These are phyloP conservation scores for Kalmanozyma brasiliensis DNA, from an alignment of 1,284 basidiomycete species.

Conservation along the genomic window DNA sequence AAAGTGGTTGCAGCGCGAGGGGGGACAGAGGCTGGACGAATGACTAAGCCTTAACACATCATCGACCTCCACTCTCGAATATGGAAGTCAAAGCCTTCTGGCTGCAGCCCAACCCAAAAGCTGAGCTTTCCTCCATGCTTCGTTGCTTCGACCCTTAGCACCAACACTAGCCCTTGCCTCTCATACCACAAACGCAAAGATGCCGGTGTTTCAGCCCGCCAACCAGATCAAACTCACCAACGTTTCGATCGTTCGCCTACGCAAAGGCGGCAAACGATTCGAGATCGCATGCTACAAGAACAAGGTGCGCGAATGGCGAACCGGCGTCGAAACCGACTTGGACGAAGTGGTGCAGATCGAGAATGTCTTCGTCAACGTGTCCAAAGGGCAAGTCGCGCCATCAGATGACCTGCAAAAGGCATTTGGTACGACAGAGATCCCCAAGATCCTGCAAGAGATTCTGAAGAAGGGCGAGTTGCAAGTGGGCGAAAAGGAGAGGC, in stretches of 20 bases:
- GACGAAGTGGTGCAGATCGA: slow-evolving; percentile 97
- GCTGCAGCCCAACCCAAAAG: no score
- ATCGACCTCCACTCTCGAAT: slow-evolving; percentile 11
- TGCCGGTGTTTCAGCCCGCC: slow-evolving; percentile 44
- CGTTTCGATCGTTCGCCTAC: slow-evolving; percentile 92
- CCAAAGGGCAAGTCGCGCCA: slow-evolving; percentile 93
- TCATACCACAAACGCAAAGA: not conserved
- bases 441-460: slow-evolving; percentile 87
- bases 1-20: not conserved
- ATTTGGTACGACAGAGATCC: slow-evolving; percentile 81
- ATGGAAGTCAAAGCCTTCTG: not conserved
- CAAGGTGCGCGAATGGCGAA: slow-evolving; percentile 96
- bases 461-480: slow-evolving; percentile 95
- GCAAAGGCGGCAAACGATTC: slow-evolving; percentile 96
- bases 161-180: not conserved
- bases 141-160: not conserved
- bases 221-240: slow-evolving; percentile 78
- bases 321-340: slow-evolving; percentile 89
- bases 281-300: slow-evolving; percentile 99
- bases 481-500: slow-evolving; percentile 95
- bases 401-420: slow-evolving; percentile 88
- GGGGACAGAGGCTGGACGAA: not conserved
- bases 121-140: not conserved
- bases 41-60: slow-evolving; percentile 15
- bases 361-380: slow-evolving; percentile 94